Evolutionary conservation across 768 basidiomycete genomes (phyloP).

Genomic region (Mycena vitilis): DNA sequence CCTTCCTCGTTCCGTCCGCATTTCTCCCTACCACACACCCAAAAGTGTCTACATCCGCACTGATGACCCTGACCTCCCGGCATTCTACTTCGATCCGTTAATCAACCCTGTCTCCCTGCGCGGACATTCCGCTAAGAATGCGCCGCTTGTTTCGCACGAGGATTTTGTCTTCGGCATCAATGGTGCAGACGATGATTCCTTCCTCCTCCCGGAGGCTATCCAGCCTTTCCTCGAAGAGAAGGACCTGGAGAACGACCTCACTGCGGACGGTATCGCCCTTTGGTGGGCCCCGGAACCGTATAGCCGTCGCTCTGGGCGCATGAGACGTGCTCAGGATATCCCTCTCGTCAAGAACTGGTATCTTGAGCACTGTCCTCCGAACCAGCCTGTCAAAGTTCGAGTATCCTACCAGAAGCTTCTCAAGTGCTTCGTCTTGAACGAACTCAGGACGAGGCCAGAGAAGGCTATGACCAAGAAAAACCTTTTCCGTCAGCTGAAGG

Average conservation of each 20-base stretch:
- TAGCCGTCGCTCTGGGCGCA: conserved; percentile 89
- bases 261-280: conserved; percentile 95
- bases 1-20: conserved; percentile 91
- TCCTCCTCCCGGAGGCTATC: conserved; percentile 82
- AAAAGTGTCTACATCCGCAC: conserved; percentile 99
- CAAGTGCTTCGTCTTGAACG: conserved; percentile 96
- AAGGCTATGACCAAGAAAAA: conserved; percentile 99
- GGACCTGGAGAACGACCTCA: conserved; percentile 88
- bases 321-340: conserved; percentile 94
- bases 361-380: conserved; percentile 96
- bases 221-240: conserved; percentile 85
- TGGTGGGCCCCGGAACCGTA: conserved; percentile 99
- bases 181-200: conserved; percentile 86
- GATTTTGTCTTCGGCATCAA: conserved; percentile 93
- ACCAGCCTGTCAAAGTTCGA: conserved; percentile 96
- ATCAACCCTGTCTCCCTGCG: conserved; percentile 98
- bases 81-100: conserved; percentile 98
- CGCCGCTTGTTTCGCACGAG: conserved; percentile 87
- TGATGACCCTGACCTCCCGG: conserved; percentile 98
- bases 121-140: conserved; percentile 85
- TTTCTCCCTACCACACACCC: conserved; percentile 91
- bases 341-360: conserved; percentile 99
- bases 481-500: conserved; percentile 93
- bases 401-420: conserved; percentile 99
- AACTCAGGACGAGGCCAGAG: conserved; percentile 87